Conservation (phyloP, 139 green algal species). For the Picochlorum costavermella region DNA sequence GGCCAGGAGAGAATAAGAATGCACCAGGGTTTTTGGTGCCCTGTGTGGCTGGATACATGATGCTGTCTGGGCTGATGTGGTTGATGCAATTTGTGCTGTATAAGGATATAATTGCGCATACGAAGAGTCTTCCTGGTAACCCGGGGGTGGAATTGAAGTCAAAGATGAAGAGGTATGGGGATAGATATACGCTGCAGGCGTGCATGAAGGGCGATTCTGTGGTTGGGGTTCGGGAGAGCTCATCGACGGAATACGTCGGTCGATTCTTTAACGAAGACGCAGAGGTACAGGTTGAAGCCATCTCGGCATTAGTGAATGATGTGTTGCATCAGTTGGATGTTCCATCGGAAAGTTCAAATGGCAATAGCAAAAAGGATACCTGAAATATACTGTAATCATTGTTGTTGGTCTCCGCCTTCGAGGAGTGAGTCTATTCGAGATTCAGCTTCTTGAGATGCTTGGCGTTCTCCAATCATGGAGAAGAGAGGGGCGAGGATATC, state of each 20-base stretch:
- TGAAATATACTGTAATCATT: not conserved
- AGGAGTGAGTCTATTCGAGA: too few relatives aligned
- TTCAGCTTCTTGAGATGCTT: too few relatives aligned
- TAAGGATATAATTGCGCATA: slow-evolving; percentile 52
- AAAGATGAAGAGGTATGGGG: slow-evolving; percentile 15
- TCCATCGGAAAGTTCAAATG: not conserved
- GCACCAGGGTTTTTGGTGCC: slow-evolving; percentile 44
- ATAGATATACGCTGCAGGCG: slow-evolving; percentile 37
- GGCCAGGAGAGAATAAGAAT: slow-evolving; percentile 52
- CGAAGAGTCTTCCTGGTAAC: slow-evolving; percentile 19
- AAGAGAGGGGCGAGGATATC: too few relatives aligned
- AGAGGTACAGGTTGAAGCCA: not conserved
- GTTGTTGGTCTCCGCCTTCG: not conserved
- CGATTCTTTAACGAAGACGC: slow-evolving; percentile 44
- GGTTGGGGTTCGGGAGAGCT: slow-evolving; percentile 12
- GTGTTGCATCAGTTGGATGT: not conserved
- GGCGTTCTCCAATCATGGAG: too few relatives aligned
- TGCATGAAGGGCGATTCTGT: slow-evolving; percentile 19
- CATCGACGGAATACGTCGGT: slow-evolving; percentile 17
- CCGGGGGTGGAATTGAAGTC: not conserved
- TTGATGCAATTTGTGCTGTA: slow-evolving; percentile 42
- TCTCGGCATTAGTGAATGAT: not conserved
- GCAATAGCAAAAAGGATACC: not conserved
- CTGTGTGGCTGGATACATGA: slow-evolving; percentile 54
- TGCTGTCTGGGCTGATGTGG: slow-evolving; percentile 43